Percentiles rank a stretch among this genome's conserved stretches.
phyloP scores from a whole-genome alignment of 2,329 filamentous ascomycete species.

The Arthrobotrys iridis region DNA sequence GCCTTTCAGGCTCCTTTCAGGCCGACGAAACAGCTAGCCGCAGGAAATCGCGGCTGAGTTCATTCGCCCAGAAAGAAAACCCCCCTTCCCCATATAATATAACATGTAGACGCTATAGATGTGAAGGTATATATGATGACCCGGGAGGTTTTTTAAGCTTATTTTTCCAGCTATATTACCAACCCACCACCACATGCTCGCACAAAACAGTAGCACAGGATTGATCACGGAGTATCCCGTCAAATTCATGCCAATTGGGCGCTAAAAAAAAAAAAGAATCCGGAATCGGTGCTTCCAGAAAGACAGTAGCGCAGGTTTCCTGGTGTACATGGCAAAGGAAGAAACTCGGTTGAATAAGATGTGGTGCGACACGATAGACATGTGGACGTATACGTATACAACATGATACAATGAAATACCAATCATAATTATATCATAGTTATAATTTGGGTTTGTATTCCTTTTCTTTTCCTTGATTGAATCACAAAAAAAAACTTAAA shows the following conservation, averaged over 20 bases:
- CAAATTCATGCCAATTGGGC: conserved; percentile 2
- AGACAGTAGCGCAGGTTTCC: neutral
- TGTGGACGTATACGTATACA: neutral
- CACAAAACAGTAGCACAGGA: neutral
- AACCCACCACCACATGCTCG: neutral
- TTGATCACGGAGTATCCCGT: conserved; percentile 33
- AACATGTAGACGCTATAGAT: neutral
- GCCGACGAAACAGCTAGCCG: conserved; percentile 1
- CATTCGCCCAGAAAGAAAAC: neutral
- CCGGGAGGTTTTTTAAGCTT: conserved; percentile 46
- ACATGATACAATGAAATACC: neutral
- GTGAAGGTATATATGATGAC: neutral
- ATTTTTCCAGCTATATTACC: neutral
- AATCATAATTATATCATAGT: neutral
- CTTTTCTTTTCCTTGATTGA: too few relatives aligned
- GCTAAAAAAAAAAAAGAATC: neutral
- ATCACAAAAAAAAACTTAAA: conserved; percentile 11
- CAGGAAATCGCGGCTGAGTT: conserved; percentile 8
- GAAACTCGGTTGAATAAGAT: conserved; percentile 27
- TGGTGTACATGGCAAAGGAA: neutral
- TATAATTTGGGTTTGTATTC: conserved; percentile 31
- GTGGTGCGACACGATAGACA: neutral
- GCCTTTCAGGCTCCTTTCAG: neutral
- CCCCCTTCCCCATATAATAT: too few relatives aligned
- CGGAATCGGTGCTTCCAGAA: conserved; percentile 1